phyloP scores from a whole-genome alignment of 805 yeast species.

The Wickerhamomyces bovis region DNA sequence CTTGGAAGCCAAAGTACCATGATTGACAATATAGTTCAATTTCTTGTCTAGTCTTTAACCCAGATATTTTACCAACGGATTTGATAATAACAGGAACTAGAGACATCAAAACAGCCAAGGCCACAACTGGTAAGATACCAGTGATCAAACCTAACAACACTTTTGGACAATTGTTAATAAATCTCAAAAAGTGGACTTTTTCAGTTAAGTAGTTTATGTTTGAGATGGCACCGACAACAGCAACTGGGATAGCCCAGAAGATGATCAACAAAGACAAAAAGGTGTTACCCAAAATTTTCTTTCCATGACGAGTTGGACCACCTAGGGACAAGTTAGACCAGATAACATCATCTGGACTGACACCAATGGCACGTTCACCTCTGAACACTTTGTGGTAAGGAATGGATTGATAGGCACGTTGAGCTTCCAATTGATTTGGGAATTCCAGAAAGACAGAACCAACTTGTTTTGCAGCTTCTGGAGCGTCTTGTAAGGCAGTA shows the following conservation, averaged over 20 bases:
- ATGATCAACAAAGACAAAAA: slow-evolving; percentile 63
- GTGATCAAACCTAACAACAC: slow-evolving; percentile 77
- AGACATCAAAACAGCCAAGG: slow-evolving; percentile 78
- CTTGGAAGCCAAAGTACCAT: slow-evolving; percentile 88
- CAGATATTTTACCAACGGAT: slow-evolving; percentile 67
- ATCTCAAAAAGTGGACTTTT: slow-evolving; percentile 67
- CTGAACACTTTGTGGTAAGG: slow-evolving; percentile 42
- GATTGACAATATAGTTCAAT: slow-evolving; percentile 79
- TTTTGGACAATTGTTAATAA: slow-evolving; percentile 68
- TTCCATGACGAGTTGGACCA: slow-evolving; percentile 49
- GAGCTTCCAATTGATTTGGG: slow-evolving; percentile 79
- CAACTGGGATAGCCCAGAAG: slow-evolving; percentile 96
- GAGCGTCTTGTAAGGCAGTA: slow-evolving; percentile 45
- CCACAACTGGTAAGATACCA: slow-evolving; percentile 77
- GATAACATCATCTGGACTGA: slow-evolving; percentile 74
- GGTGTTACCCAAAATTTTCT: slow-evolving; percentile 53
- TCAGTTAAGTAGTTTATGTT: slow-evolving; percentile 71
- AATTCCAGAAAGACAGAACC: slow-evolving; percentile 66
- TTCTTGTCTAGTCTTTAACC: slow-evolving; percentile 63
- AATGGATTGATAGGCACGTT: slow-evolving; percentile 80
- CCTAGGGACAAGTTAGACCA: slow-evolving; percentile 73
- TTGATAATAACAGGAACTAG: slow-evolving; percentile 81
- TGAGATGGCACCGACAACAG: slow-evolving; percentile 93
- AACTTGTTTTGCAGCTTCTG: slow-evolving; percentile 43
- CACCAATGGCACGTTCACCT: slow-evolving; percentile 43